These are phyloP conservation scores for Kokia cookei DNA, from an alignment of 441 rosid genomes.

Conservation along the genomic window DNA sequence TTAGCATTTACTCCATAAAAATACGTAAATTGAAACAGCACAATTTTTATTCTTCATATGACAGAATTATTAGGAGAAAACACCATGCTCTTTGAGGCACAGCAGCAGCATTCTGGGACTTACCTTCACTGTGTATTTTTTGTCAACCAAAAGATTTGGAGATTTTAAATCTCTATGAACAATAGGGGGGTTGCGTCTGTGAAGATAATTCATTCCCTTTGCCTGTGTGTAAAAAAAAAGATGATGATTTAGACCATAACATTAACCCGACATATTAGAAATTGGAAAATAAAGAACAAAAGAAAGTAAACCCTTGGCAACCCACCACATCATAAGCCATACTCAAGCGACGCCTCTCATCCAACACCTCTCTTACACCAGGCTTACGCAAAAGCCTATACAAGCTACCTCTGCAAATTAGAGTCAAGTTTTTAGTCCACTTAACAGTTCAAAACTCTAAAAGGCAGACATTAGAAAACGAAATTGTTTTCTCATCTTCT, in stretches of 20 bases:
- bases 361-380: slow-evolving; percentile 77
- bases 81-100: neutral
- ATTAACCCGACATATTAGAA: neutral
- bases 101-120: slow-evolving; percentile 2
- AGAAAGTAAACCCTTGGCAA: slow-evolving; percentile 7
- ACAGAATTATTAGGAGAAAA: neutral
- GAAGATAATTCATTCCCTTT: slow-evolving; percentile 99
- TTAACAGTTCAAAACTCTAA: neutral
- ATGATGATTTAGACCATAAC: slow-evolving; percentile 10
- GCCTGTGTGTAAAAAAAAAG: slow-evolving; percentile 47
- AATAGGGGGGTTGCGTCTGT: slow-evolving; percentile 85
- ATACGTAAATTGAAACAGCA: neutral
- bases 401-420: slow-evolving; percentile 89
- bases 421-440: slow-evolving; percentile 19
- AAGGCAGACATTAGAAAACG: no score
- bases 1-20: neutral
- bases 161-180: slow-evolving; percentile 98
- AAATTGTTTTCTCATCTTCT: neutral
- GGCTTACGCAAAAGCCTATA: slow-evolving; percentile 83
- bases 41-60: neutral
- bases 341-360: slow-evolving; percentile 81
- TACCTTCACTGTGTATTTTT: slow-evolving; percentile 93
- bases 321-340: slow-evolving; percentile 99
- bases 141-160: slow-evolving; percentile 95
- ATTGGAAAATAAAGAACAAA: neutral